phyloP scores from a whole-genome alignment of 1,139 yeast species.

The Meyerozyma smithsonii region DNA sequence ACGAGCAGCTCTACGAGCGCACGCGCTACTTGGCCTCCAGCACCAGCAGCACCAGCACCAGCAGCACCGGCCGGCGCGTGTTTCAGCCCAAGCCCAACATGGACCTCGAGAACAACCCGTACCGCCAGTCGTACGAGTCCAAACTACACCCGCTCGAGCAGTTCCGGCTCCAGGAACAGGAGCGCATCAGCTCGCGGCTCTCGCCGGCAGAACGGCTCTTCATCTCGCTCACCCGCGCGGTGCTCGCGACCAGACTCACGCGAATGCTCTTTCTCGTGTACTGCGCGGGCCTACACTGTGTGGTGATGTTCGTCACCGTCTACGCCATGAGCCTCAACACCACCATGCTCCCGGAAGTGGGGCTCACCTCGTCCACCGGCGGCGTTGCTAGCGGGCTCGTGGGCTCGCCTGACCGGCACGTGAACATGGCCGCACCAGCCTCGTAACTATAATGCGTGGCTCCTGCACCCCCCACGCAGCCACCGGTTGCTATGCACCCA shows the following conservation, averaged over 20 bases:
- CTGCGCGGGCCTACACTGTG: conserved; percentile 68
- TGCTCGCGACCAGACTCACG: conserved; percentile 68
- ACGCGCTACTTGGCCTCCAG: conserved; percentile 68
- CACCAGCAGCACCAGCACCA: conserved; percentile 11
- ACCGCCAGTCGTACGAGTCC: conserved; percentile 66
- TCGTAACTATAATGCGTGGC: neutral
- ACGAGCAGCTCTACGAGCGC: conserved; percentile 74
- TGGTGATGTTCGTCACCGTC: conserved; percentile 64
- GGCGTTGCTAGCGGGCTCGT: conserved; percentile 24
- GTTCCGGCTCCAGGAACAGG: conserved; percentile 74
- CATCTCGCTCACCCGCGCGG: conserved; percentile 65
- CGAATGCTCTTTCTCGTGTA: conserved; percentile 71
- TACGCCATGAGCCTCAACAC: conserved; percentile 51
- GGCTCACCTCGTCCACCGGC: conserved; percentile 44
- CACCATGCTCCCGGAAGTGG: conserved; percentile 46
- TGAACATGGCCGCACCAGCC: neutral
- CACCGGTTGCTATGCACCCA: neutral
- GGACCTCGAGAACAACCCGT: conserved; percentile 55
- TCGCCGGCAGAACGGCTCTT: conserved; percentile 80
- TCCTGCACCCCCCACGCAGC: conserved; percentile 3
- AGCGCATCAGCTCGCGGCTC: conserved; percentile 65
- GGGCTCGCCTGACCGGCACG: conserved; percentile 10
- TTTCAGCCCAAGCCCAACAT: conserved; percentile 34
- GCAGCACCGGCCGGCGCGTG: conserved; percentile 15
- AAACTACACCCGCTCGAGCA: conserved; percentile 81